Percentiles rank a stretch among this genome's conserved stretches.
These are phyloP conservation scores for Saccharomycopsis fodiens DNA, from an alignment of 805 yeast species.

Conservation along the genomic window DNA sequence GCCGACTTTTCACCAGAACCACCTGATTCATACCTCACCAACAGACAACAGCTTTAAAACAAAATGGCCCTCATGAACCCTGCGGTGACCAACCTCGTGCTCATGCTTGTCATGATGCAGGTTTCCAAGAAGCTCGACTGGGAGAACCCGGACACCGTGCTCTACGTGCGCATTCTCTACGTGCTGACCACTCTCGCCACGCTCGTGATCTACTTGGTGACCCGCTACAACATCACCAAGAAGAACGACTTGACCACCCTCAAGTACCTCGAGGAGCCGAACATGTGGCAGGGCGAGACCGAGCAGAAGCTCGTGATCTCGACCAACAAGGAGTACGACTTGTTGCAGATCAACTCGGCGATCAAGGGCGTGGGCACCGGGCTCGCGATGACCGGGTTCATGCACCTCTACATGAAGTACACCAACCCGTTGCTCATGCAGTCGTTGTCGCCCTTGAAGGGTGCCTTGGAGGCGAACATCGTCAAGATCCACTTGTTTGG, in stretches of 20 bases:
- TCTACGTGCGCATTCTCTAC: constrained; percentile 72
- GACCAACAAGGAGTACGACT: constrained; percentile 91
- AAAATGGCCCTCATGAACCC: constrained; percentile 56
- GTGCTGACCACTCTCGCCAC: constrained; percentile 58
- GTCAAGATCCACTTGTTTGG: constrained; percentile 88
- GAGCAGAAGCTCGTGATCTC: constrained; percentile 75
- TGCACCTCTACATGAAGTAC: constrained; percentile 96
- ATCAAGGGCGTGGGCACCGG: constrained; percentile 82
- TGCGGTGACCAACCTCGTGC: constrained; percentile 72
- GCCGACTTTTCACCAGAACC: not conserved
- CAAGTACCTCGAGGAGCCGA: constrained; percentile 83
- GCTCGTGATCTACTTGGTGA: constrained; percentile 56
- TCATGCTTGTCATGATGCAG: constrained; percentile 97
- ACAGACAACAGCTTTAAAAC: constrained; percentile 4
- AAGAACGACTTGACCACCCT: constrained; percentile 88
- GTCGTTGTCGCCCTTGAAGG: constrained; percentile 81
- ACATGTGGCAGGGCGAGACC: constrained; percentile 67
- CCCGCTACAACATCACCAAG: constrained; percentile 50
- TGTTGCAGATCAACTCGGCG: constrained; percentile 72
- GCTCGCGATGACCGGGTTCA: constrained; percentile 94
- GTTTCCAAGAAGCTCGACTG: constrained; percentile 82
- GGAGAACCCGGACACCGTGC: constrained; percentile 69
- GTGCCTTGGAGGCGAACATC: constrained; percentile 82
- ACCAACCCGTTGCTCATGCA: constrained; percentile 97
- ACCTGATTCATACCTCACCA: not conserved